A percentile compares a stretch with the other conserved stretches of the same genome.
Evolutionary conservation across 2,329 filamentous ascomycete species (phyloP).

Genomic region (Aspergillus alliaceus): DNA sequence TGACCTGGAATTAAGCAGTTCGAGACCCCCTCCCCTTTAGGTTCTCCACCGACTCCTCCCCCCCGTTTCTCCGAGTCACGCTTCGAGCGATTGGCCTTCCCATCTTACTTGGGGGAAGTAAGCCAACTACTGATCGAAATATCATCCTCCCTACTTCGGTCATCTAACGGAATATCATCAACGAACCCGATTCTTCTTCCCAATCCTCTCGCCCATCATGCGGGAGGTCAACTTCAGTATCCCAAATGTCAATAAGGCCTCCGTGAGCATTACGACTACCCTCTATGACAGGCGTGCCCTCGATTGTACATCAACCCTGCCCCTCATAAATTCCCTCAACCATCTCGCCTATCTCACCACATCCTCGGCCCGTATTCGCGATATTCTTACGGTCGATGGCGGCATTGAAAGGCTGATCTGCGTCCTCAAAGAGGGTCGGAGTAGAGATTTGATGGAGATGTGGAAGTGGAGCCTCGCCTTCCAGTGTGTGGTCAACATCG

Average conservation of each 20-base stretch:
- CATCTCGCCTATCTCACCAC: constrained; percentile 98
- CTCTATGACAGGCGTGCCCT: constrained; percentile 96
- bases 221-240: constrained; percentile 99
- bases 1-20: constrained; percentile 14
- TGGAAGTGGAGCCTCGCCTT: constrained; percentile 99
- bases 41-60: constrained; percentile 1
- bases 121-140: constrained; percentile 8
- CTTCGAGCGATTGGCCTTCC: constrained; percentile 12
- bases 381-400: constrained; percentile 97
- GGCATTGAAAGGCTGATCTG: constrained; percentile 94
- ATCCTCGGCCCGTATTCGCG: constrained; percentile 92
- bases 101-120: constrained; percentile 16
- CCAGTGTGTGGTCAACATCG: constrained; percentile 98
- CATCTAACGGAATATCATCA: constrained; percentile 1
- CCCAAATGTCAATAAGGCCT: constrained; percentile 98
- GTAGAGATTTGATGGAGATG: constrained; percentile 99
- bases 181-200: background rate
- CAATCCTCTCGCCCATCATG: constrained; percentile 63
- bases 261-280: constrained; percentile 96
- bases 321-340: constrained; percentile 97
- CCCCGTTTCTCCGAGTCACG: constrained; percentile 10
- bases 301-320: constrained; percentile 96
- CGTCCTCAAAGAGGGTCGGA: constrained; percentile 95
- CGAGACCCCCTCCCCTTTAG: background rate
- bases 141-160: background rate